Base-by-base conservation (phyloP, 768 basidiomycete genomes). In the Sistotremastrum suecicum region DNA sequence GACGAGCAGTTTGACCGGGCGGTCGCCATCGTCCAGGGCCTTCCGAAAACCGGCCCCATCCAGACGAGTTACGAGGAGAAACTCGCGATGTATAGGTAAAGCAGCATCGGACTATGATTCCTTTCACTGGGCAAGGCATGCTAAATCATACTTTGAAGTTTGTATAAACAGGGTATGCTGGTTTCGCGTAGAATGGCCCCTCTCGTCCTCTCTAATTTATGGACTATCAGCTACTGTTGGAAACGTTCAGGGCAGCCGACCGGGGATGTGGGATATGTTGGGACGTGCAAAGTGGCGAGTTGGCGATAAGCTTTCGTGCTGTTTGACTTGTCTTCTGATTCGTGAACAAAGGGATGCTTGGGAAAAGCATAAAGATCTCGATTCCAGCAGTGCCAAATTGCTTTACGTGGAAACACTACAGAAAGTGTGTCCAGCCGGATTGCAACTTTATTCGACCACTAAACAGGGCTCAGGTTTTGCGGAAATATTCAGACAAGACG, bases 11-110 rank as follows among this genome's bases (percentile, higher is more conserved):
- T 97, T 63, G 78, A 89, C 66, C 76, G 91, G 31, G 90, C 92
- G 3, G 91, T 97, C 7, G 83, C 92, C 62, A 94, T 97, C 46
- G 82, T 95, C 3, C 92, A 97, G 60, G 66, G 84, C 48, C 67
- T 95, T 33, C 90, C 92, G 1, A 94, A 94, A 69, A 87, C 78
- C 7, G 90, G 92, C 0, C 89, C 91, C 32, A 90, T 97, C 56
- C 90, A 95, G 61, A 95, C 91, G 0, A 85, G 77, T 51, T 95
- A 97, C 58, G 91, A 95, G 53, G 90, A 94, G 60, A 97, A 97
- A 60, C 66, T 97, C 9, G 75, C 78, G 7, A 88, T 97, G 77
- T 97, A 97, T 59, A 87, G 87, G 83, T 82, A 50, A 20, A 34
- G 72, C 58, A 12, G 7, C 30, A 7, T 8, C 36, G 34, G 34